Evolutionary conservation across 2,329 filamentous ascomycete genomes (phyloP).

Genomic region (Arthrobotrys entomopaga): DNA sequence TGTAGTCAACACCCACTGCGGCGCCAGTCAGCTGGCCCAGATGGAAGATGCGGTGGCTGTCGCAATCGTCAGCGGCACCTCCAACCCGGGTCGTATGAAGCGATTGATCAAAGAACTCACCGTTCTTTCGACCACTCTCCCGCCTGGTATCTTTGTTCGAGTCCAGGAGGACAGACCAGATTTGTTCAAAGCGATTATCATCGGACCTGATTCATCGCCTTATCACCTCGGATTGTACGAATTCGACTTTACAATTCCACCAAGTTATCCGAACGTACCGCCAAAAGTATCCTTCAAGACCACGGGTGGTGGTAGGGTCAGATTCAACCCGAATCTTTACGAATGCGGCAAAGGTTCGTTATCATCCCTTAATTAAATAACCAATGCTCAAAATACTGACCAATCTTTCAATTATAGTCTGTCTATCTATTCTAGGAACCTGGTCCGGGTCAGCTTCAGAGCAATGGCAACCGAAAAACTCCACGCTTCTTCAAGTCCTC

Average conservation of each 20-base stretch:
- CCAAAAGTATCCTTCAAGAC: constrained; percentile 65
- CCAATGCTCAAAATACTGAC: constrained; percentile 22
- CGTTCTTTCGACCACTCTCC: constrained; percentile 64
- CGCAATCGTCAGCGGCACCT: constrained; percentile 15
- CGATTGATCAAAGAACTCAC: constrained; percentile 65
- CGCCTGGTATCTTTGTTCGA: constrained; percentile 67
- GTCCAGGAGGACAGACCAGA: constrained; percentile 65
- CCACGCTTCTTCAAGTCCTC: constrained; percentile 67
- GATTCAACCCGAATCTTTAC: constrained; percentile 69
- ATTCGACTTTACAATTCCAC: constrained; percentile 66
- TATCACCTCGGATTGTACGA: constrained; percentile 69
- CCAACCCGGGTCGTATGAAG: constrained; percentile 53
- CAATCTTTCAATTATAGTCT: constrained; percentile 62
- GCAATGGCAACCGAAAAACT: constrained; percentile 64
- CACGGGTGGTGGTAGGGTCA: constrained; percentile 62
- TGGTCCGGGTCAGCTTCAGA: constrained; percentile 64
- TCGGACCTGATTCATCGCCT: constrained; percentile 66
- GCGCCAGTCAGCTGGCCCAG: constrained; percentile 11
- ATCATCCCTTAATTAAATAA: neutral
- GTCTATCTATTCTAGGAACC: constrained; percentile 66
- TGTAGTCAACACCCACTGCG: constrained; percentile 48
- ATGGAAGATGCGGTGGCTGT: neutral
- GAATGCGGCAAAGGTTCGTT: constrained; percentile 64
- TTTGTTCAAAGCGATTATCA: constrained; percentile 66
- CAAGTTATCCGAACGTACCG: constrained; percentile 63